Percentiles rank a stretch among this genome's conserved stretches.
These are phyloP conservation scores for Letharia columbiana DNA, from an alignment of 495 filamentous ascomycete species.

Conservation along the genomic window DNA sequence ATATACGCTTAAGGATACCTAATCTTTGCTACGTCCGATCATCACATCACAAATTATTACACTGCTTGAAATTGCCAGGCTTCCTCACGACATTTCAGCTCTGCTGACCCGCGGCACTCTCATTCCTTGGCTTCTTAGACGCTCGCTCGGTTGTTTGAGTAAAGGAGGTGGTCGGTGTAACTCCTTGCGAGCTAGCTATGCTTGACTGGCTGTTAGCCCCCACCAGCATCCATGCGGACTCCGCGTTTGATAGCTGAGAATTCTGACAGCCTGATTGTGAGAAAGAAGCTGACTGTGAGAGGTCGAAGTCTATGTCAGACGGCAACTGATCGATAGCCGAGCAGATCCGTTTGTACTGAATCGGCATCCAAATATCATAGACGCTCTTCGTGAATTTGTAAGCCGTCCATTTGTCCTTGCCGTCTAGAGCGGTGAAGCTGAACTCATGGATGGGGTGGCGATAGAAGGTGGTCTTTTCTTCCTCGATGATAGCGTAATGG, in stretches of 20 bases:
- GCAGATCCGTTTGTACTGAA: constrained; percentile 29
- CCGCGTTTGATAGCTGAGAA: constrained; percentile 1
- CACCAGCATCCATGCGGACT: not conserved
- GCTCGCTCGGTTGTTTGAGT: constrained; percentile 9
- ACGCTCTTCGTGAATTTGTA: constrained; percentile 35
- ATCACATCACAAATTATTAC: too few relatives aligned
- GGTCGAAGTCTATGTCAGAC: constrained; percentile 1
- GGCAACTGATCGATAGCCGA: constrained; percentile 34
- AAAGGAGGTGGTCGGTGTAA: constrained; percentile 5
- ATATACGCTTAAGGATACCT: too few relatives aligned
- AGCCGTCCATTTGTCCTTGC: constrained; percentile 32
- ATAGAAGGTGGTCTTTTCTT: constrained; percentile 21
- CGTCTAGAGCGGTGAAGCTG: constrained; percentile 27
- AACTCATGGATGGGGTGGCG: constrained; percentile 29
- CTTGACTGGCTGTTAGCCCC: constrained; percentile 4
- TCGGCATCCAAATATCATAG: constrained; percentile 37
- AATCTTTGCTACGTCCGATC: too few relatives aligned
- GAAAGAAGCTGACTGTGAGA: not conserved
- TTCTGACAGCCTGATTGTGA: too few relatives aligned
- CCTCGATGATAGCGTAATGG: constrained; percentile 27
- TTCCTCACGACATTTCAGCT: not conserved
- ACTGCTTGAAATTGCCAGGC: too few relatives aligned
- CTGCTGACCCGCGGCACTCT: constrained; percentile 1
- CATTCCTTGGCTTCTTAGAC: constrained; percentile 15
- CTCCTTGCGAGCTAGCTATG: constrained; percentile 8